phyloP scores from a whole-genome alignment of 331 rosid species.

The Stylosanthes scabra region DNA sequence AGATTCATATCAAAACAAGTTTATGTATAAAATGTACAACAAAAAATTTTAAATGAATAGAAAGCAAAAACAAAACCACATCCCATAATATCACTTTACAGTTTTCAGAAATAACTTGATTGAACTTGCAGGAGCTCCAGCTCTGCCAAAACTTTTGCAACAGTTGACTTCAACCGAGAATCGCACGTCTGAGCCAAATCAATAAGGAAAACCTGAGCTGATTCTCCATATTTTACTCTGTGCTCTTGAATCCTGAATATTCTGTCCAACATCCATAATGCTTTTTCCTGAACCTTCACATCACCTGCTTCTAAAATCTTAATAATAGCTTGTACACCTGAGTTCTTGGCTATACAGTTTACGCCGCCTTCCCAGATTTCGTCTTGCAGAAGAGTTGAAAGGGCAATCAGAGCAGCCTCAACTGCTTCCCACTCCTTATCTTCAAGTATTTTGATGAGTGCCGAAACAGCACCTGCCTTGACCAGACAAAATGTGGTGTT shows the following conservation, averaged over 20 bases:
- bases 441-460: slow-evolving; percentile 67
- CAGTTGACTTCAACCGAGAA: slow-evolving; percentile 74
- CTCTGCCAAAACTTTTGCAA: slow-evolving; percentile 76
- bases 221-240: slow-evolving; percentile 64
- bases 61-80: slow-evolving; percentile 18
- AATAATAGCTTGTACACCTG: slow-evolving; percentile 67
- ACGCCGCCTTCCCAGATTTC: slow-evolving; percentile 88
- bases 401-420: slow-evolving; percentile 73
- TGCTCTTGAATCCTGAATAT: slow-evolving; percentile 70
- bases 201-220: slow-evolving; percentile 84
- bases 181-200: slow-evolving; percentile 82
- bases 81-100: slow-evolving; percentile 41
- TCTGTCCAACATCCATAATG: slow-evolving; percentile 86
- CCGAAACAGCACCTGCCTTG: slow-evolving; percentile 76
- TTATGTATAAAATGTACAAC: neutral
- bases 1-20: neutral
- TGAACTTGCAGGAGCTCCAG: slow-evolving; percentile 80
- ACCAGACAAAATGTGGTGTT: slow-evolving; percentile 82
- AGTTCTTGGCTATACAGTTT: slow-evolving; percentile 60
- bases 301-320: slow-evolving; percentile 60
- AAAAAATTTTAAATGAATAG: slow-evolving; percentile 34
- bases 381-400: slow-evolving; percentile 82
- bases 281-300: slow-evolving; percentile 47
- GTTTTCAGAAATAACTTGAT: slow-evolving; percentile 73
- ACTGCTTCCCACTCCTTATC: slow-evolving; percentile 71